phyloP scores from a whole-genome alignment of 768 basidiomycete genomes.

The Pisolithus marmoratus region DNA sequence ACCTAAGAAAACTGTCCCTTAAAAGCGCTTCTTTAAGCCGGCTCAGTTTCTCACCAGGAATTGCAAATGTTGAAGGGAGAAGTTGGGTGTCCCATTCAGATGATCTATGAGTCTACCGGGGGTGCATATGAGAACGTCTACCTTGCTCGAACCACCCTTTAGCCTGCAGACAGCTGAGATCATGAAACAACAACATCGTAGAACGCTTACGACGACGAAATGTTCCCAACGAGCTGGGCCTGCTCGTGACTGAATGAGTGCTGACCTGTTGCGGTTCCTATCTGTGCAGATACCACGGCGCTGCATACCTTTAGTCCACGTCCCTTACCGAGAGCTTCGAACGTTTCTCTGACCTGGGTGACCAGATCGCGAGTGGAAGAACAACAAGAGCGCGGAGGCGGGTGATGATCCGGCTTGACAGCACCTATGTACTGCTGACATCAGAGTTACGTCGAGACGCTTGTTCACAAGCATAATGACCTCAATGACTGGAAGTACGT shows the following conservation, averaged over 20 bases:
- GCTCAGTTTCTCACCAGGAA: constrained; percentile 63
- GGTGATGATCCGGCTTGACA: constrained; percentile 72
- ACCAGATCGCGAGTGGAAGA: constrained; percentile 94
- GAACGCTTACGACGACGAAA: constrained; percentile 40
- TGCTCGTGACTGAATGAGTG: constrained; percentile 94
- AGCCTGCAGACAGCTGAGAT: constrained; percentile 37
- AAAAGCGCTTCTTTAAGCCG: neutral
- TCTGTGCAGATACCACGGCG: constrained; percentile 26
- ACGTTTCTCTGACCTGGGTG: constrained; percentile 84
- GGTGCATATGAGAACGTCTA: constrained; percentile 93
- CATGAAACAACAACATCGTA: neutral
- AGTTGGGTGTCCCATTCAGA: constrained; percentile 79
- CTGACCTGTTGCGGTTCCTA: constrained; percentile 86
- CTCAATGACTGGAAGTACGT: constrained; percentile 89
- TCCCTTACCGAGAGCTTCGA: constrained; percentile 80
- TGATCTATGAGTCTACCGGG: constrained; percentile 96
- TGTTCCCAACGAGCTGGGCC: constrained; percentile 64
- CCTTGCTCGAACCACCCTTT: constrained; percentile 81
- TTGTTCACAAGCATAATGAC: constrained; percentile 30
- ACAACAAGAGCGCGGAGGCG: constrained; percentile 85
- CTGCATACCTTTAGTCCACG: constrained; percentile 71
- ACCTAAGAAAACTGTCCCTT: constrained; percentile 46
- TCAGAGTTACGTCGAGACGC: neutral
- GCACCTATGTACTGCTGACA: constrained; percentile 38
- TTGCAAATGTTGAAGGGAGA: constrained; percentile 91